Evolutionary conservation across 805 yeast genomes (phyloP).

Genomic region (Phaffomyces thermotolerans): DNA sequence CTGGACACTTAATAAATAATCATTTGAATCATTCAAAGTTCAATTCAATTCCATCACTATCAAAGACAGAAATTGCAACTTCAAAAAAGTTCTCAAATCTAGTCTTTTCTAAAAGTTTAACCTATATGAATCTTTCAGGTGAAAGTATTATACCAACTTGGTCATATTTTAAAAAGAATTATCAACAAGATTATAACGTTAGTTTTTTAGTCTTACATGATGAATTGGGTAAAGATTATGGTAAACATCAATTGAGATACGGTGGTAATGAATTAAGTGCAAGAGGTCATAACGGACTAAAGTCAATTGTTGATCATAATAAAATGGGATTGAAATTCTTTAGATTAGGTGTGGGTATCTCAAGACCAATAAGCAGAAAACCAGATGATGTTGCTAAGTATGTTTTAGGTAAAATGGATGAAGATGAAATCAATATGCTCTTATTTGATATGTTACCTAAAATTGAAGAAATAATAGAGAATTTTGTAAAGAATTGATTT

Average conservation of each 20-base stretch:
- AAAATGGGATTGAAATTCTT: constrained; percentile 31
- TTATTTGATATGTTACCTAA: constrained; percentile 34
- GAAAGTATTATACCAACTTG: constrained; percentile 43
- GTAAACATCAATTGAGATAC: constrained; percentile 55
- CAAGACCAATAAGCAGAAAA: constrained; percentile 46
- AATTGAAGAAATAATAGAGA: constrained; percentile 32
- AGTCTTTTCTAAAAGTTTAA: constrained; percentile 42
- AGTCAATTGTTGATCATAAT: constrained; percentile 38
- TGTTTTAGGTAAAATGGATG: constrained; percentile 49
- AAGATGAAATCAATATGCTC: constrained; percentile 37
- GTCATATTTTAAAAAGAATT: constrained; percentile 27
- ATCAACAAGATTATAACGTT: constrained; percentile 25
- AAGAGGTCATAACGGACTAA: constrained; percentile 83
- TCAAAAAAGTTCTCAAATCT: constrained; percentile 23
- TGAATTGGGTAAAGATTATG: constrained; percentile 61
- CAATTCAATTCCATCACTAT: neutral
- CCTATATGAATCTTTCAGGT: constrained; percentile 71
- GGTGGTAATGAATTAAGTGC: constrained; percentile 45
- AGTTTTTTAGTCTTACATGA: constrained; percentile 65
- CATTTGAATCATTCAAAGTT: constrained; percentile 13
- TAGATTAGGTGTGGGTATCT: constrained; percentile 75
- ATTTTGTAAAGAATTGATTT: neutral
- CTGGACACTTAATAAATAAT: constrained; percentile 56
- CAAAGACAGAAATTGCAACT: constrained; percentile 2
- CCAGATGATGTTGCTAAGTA: constrained; percentile 42